Percentiles rank a stretch among this genome's conserved stretches.
phyloP scores from a whole-genome alignment of 768 basidiomycete genomes.

The Mycena sanguinolenta region DNA sequence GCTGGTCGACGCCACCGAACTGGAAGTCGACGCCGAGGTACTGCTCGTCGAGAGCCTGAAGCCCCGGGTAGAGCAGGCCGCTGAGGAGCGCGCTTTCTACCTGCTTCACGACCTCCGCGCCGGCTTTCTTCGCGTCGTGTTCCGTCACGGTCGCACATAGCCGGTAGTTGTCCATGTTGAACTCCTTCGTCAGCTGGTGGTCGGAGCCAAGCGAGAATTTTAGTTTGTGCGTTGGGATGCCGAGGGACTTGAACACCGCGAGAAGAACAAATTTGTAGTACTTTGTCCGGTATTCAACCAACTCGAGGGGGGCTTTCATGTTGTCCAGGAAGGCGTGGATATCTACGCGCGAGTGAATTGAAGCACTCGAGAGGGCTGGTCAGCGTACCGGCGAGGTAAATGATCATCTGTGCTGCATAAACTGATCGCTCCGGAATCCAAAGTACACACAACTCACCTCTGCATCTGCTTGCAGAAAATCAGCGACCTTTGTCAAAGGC shows the following conservation, averaged over 20 bases:
- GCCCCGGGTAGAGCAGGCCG: conserved; percentile 93
- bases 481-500: conserved; percentile 93
- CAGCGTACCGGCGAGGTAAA: conserved; percentile 17
- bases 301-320: conserved; percentile 93
- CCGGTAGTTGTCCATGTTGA: conserved; percentile 95
- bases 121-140: conserved; percentile 98
- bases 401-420: conserved; percentile 16
- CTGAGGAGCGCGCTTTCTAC: conserved; percentile 92
- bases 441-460: neutral
- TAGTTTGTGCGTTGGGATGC: conserved; percentile 89
- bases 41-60: conserved; percentile 97
- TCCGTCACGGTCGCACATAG: conserved; percentile 93
- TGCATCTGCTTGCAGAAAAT: conserved; percentile 93
- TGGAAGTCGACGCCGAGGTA: conserved; percentile 97
- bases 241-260: conserved; percentile 88
- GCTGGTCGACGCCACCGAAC: conserved; percentile 96
- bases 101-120: conserved; percentile 99
- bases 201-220: conserved; percentile 90
- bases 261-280: conserved; percentile 91
- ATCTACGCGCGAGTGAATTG: conserved; percentile 58
- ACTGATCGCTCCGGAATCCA: neutral
- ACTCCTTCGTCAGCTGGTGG: conserved; percentile 92
- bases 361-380: neutral
- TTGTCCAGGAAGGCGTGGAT: conserved; percentile 99
- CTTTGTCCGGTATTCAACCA: conserved; percentile 87